Evolutionary conservation across 2,329 filamentous ascomycete genomes (phyloP).

Genomic region (Fusarium nelsonii): DNA sequence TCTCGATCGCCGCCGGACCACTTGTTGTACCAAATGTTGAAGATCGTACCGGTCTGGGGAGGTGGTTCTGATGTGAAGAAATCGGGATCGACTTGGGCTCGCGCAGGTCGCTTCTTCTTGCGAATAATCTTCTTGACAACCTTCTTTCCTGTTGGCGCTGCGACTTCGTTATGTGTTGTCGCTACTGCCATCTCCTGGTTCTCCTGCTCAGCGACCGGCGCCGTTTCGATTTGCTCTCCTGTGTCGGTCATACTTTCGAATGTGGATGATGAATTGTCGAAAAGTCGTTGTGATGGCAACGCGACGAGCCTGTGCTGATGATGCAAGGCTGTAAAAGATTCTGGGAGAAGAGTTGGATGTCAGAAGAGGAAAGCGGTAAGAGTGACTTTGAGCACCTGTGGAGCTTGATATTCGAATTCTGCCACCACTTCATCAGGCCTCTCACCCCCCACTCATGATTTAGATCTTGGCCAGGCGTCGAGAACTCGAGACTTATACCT

Average conservation of each 20-base stretch:
- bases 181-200: constrained; percentile 52
- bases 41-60: constrained; percentile 92
- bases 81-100: constrained; percentile 89
- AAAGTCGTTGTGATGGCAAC: constrained; percentile 39
- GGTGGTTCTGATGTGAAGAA: constrained; percentile 86
- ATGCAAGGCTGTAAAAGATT: constrained; percentile 49
- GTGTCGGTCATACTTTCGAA: constrained; percentile 50
- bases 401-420: constrained; percentile 41
- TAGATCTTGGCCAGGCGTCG: constrained; percentile 33
- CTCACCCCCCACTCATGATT: constrained; percentile 48
- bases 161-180: constrained; percentile 59
- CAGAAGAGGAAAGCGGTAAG: constrained; percentile 50
- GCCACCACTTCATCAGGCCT: constrained; percentile 47
- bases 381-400: constrained; percentile 27
- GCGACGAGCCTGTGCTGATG: constrained; percentile 41
- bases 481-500: constrained; percentile 29
- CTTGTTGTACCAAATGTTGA: constrained; percentile 99
- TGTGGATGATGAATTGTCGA: constrained; percentile 12
- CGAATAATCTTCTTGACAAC: constrained; percentile 87
- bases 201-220: constrained; percentile 46
- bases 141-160: constrained; percentile 68
- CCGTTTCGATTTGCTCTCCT: constrained; percentile 46
- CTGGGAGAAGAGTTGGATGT: constrained; percentile 26
- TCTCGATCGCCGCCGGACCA: constrained; percentile 97
- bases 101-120: constrained; percentile 89